Evolutionary conservation across 768 basidiomycete species (phyloP), one percentile per base, ranked within the genome.

Genomic region (Artomyces pyxidatus): DNA sequence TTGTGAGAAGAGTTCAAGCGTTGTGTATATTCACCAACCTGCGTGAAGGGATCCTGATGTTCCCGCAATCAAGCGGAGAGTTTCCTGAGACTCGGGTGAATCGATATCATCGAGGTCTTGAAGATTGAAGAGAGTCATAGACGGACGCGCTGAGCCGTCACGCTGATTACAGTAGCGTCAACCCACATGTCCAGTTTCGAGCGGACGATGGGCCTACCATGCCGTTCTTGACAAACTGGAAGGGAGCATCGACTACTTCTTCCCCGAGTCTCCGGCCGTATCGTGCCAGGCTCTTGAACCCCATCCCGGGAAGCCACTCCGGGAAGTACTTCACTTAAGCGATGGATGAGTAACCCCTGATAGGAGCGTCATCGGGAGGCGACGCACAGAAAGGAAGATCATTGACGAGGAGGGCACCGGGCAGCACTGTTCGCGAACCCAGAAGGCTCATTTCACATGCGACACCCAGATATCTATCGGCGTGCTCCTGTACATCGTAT

Each of bases 231-330:
- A 28, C 26, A 22, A n/a, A 44, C n/a, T 29, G 26, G 29, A 42
- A 48, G 3, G 47, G 47, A 10, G 40, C 39, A 14, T 39, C 26
- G 14, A 30, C 17, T 39, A 48, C 42, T 19, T 48, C 39, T 17
- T 23, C 16, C 19, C 28, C 40, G 6, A 48, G 39, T 19, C 17
- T 32, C 14, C 10, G 16, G 23, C 41, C 10, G 12, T 40, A 22
- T 19, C 28, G 37, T n/a, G 39, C 39, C 11, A 12, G 14, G 23
- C 14, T n/a, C 37, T 48, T 48, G 38, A 40, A 28, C n/a, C 39
- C 47, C 47, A 48, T 48, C 9, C 47, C 47, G 11, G 47, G 47
- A 8, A 48, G 27, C 47, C 47, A 48, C 27, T 10, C 21, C 3
- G 47, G 47, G 9, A 48, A 26, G 19, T 48, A 29, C 27, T 29